phyloP scores from a whole-genome alignment of 352 stramenopile genomes.

The Phytophthora aleatoria region DNA sequence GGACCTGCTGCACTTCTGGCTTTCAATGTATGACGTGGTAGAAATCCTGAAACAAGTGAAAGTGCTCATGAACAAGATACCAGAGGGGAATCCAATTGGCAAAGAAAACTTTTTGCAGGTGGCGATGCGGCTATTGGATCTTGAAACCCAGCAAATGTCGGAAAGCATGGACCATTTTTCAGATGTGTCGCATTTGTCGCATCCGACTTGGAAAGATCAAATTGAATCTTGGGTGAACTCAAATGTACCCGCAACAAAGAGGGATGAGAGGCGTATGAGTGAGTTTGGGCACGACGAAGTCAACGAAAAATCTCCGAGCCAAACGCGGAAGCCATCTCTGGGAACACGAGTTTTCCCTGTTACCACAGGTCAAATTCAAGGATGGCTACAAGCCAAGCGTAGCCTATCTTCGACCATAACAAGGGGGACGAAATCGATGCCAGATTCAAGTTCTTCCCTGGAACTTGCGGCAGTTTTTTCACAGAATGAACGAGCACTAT shows the following conservation, averaged over 20 bases:
- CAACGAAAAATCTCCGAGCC: background rate
- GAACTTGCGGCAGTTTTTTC: conserved; percentile 16
- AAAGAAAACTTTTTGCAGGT: conserved; percentile 29
- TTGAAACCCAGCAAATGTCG: conserved; percentile 5
- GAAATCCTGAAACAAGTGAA: conserved; percentile 15
- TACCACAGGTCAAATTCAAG: background rate
- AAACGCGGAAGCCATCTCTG: conserved; percentile 5
- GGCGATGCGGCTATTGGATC: conserved; percentile 10
- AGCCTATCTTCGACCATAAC: background rate
- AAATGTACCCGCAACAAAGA: background rate
- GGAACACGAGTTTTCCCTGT: conserved; percentile 4
- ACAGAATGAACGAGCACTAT: conserved; percentile 15
- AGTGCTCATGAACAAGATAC: conserved; percentile 25
- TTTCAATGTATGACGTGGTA: conserved; percentile 8
- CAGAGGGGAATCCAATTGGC: background rate
- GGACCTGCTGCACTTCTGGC: conserved; percentile 11
- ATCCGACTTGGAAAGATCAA: conserved; percentile 5
- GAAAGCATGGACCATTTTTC: background rate
- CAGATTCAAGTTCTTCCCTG: background rate
- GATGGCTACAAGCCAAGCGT: background rate
- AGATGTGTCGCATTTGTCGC: background rate
- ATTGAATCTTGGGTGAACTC: conserved; percentile 7
- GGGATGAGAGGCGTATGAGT: background rate
- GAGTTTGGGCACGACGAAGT: background rate
- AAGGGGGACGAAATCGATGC: background rate